Evolutionary conservation across 31 red algal species (phyloP).

Genomic region (Porphyra umbilicalis): DNA sequence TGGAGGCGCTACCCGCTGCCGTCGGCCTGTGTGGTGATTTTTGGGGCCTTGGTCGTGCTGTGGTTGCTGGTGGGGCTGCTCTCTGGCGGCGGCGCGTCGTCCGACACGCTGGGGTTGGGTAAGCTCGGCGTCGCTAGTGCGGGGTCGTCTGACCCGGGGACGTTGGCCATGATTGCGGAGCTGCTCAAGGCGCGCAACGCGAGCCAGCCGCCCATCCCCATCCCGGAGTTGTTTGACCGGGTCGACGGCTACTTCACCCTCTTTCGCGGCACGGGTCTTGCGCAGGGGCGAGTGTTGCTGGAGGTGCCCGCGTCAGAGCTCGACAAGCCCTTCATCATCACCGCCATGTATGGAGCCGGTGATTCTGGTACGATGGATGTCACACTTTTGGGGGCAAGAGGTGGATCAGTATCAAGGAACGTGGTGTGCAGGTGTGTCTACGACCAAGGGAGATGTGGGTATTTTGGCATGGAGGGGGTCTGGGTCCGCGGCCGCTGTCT

Average conservation of each 20-base stretch:
- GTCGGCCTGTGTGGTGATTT: not conserved
- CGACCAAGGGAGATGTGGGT: too few species aligned
- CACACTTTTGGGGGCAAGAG: too few species aligned
- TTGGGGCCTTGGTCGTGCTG: not conserved
- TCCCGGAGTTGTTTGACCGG: not conserved
- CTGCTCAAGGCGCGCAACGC: not conserved
- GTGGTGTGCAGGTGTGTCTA: too few species aligned
- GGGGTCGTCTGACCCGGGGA: not conserved
- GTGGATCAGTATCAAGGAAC: too few species aligned
- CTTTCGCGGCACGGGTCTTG: not conserved
- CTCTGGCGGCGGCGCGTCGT: not conserved
- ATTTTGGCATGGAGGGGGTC: too few species aligned
- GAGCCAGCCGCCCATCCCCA: not conserved
- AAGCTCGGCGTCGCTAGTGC: not conserved
- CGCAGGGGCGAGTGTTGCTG: not conserved
- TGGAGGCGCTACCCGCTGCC: not conserved
- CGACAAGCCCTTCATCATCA: conserved; percentile 19
- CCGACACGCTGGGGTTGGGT: not conserved
- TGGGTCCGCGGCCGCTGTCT: too few species aligned
- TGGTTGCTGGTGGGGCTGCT: not conserved
- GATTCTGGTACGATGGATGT: too few species aligned
- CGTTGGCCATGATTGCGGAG: not conserved
- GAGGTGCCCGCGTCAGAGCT: conserved; percentile 12
- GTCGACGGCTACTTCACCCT: not conserved
- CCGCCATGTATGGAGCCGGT: conserved; percentile 6